Conservation (phyloP, 805 yeast species). For the Ogataea degrootiae region DNA sequence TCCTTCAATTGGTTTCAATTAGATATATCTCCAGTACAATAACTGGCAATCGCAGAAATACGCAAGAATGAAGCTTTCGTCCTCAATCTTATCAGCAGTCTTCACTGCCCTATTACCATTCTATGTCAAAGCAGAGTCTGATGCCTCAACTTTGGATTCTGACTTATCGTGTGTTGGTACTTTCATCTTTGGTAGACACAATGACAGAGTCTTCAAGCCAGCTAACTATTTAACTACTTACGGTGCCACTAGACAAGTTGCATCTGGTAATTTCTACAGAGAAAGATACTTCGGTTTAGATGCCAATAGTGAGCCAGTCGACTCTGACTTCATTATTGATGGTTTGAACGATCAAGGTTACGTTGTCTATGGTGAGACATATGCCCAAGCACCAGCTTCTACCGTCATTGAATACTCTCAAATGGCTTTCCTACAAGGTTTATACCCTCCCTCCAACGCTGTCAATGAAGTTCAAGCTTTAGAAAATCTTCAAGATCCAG, state of each 20-base stretch:
- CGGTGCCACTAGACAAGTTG: conserved; percentile 36
- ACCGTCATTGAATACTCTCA: conserved; percentile 39
- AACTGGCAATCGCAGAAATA: no score
- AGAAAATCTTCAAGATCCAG: conserved; percentile 28
- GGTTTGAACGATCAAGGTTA: conserved; percentile 32
- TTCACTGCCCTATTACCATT: conserved; percentile 2
- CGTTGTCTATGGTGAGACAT: conserved; percentile 33
- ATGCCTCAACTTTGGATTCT: conserved; percentile 18
- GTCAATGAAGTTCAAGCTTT: conserved; percentile 22
- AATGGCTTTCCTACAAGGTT: conserved; percentile 41
- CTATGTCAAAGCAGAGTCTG: conserved; percentile 10
- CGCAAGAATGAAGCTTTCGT: background rate
- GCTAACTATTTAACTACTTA: conserved; percentile 38
- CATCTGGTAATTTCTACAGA: conserved; percentile 37
- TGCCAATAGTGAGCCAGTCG: conserved; percentile 18
- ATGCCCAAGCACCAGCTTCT: conserved; percentile 33
- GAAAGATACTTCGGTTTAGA: conserved; percentile 38
- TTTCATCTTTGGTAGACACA: conserved; percentile 44
- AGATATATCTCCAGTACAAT: no score
- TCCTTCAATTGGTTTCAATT: no score
- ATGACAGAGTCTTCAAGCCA: conserved; percentile 45
- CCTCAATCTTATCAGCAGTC: background rate
- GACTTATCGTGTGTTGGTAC: conserved; percentile 35
- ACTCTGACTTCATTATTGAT: conserved; percentile 27
- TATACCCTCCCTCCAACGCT: conserved; percentile 38